Evolutionary conservation across 805 yeast genomes (phyloP).

Genomic region (Lipomyces anomalus): DNA sequence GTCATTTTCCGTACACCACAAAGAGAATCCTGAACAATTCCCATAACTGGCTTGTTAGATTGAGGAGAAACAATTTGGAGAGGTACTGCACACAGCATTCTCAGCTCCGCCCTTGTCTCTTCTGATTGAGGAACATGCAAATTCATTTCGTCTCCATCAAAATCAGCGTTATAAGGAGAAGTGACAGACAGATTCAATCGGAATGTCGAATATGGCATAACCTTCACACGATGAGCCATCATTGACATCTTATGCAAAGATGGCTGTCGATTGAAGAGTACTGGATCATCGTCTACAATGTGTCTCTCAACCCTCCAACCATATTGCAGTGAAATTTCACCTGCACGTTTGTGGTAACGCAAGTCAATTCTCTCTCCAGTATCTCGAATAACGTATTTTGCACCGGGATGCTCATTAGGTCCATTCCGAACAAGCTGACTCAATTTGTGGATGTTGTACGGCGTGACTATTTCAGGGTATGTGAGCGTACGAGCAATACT

Average conservation of each 20-base stretch:
- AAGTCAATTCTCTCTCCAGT: constrained; percentile 98
- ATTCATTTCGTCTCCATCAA: constrained; percentile 99
- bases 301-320: constrained; percentile 99
- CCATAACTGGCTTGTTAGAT: constrained; percentile 99
- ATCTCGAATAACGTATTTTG: constrained; percentile 95
- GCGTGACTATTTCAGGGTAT: constrained; percentile 96
- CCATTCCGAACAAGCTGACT: constrained; percentile 95
- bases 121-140: constrained; percentile 98
- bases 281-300: constrained; percentile 95
- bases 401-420: constrained; percentile 99
- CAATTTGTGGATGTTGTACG: constrained; percentile 88
- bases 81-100: constrained; percentile 95
- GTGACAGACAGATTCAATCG: constrained; percentile 94
- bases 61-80: constrained; percentile 97
- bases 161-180: constrained; percentile 99
- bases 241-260: constrained; percentile 98
- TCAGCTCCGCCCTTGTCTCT: constrained; percentile 93
- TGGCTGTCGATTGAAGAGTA: constrained; percentile 97
- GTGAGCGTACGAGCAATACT: constrained; percentile 93
- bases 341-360: constrained; percentile 95
- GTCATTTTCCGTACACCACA: constrained; percentile 98
- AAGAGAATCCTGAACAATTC: constrained; percentile 97
- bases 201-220: constrained; percentile 97
- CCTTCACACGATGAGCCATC: constrained; percentile 99
- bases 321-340: constrained; percentile 94